Evolutionary conservation across 306 rosid genomes (phyloP), one percentile per base, ranked within the genome.

Genomic region (Quercus bicolor): DNA sequence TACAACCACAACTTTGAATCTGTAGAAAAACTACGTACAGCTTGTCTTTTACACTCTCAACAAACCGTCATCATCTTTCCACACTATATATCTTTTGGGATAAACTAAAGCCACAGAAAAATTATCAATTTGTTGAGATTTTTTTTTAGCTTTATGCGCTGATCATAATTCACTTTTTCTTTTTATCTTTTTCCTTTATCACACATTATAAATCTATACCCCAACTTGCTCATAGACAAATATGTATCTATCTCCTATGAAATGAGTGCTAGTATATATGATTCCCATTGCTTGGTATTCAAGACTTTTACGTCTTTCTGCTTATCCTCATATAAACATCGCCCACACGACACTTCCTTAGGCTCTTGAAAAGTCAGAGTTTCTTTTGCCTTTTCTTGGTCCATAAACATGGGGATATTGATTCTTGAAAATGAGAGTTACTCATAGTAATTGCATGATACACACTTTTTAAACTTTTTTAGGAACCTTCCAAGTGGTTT

Each of bases 271-370:
- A 64, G 43, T 62, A 15, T 16, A 5, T 65, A 28, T 31, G 74
- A 70, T 80, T 69, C 80, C 75, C 68, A 80, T 54, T 80, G 79
- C 65, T 80, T 80, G 79, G 75, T 66, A 56, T 34, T 33, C 59
- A 57, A 28, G 21, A 48, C 18, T 18, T 8, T 20, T 45, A 14
- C 75, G 24, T 74, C 79, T 72, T 56, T 68, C 77, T 52, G 70
- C 73, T 81, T 75, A 81, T 81, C 84, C 52, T 64, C 70, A 48
- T n/a, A 40, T 29, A 48, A 29, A 31, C 69, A 14, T 33, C 45
- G 10, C 80, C 80, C 28, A 68, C 59, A 75, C 72, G 69, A 69
- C 62, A 59, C 28, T 28, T 21, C 69, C n/a, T 29, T 12, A 31
- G 51, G 52, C 52, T 37, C 51, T 7, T 21, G 13, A 20, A 59